A percentile compares a stretch with the other conserved stretches of the same genome.
phyloP scores from a whole-genome alignment of 768 basidiomycete genomes.

The Russula ochroleuca region DNA sequence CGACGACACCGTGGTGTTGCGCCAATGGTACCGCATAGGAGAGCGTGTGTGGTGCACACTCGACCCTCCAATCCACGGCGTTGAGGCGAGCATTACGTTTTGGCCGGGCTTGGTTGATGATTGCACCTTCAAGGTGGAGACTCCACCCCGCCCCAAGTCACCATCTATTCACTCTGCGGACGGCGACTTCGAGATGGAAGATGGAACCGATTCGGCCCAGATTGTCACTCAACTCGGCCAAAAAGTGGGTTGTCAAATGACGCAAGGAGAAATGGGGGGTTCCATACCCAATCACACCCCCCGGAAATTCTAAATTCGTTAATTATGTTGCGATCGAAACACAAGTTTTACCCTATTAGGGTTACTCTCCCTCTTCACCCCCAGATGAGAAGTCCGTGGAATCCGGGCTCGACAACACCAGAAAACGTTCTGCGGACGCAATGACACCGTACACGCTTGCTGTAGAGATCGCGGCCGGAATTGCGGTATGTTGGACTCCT shows the following conservation, averaged over 20 bases:
- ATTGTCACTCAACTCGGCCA: background rate
- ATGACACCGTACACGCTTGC: conserved; percentile 65
- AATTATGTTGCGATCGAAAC: conserved; percentile 48
- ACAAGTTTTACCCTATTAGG: conserved; percentile 71
- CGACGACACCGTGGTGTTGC: conserved; percentile 42
- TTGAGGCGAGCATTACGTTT: conserved; percentile 49
- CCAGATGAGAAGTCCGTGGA: conserved; percentile 12
- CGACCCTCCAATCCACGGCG: conserved; percentile 44
- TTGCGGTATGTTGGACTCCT: conserved; percentile 64
- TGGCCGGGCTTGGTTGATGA: conserved; percentile 75
- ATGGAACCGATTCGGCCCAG: conserved; percentile 10
- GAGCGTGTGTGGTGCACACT: conserved; percentile 72
- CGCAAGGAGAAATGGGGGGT: background rate
- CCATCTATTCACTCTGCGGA: conserved; percentile 25
- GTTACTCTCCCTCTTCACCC: conserved; percentile 51
- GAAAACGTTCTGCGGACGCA: conserved; percentile 45
- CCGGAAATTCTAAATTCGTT: conserved; percentile 7
- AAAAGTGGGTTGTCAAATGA: background rate
- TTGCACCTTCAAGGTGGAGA: conserved; percentile 45
- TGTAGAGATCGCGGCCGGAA: conserved; percentile 60
- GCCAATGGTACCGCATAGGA: conserved; percentile 60
- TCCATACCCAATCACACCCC: conserved; percentile 16
- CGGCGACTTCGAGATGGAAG: conserved; percentile 28
- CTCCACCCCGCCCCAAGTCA: conserved; percentile 34
- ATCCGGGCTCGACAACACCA: conserved; percentile 21